Base-by-base conservation (phyloP, 495 filamentous ascomycete genomes). In the Aspergillus biplanus region DNA sequence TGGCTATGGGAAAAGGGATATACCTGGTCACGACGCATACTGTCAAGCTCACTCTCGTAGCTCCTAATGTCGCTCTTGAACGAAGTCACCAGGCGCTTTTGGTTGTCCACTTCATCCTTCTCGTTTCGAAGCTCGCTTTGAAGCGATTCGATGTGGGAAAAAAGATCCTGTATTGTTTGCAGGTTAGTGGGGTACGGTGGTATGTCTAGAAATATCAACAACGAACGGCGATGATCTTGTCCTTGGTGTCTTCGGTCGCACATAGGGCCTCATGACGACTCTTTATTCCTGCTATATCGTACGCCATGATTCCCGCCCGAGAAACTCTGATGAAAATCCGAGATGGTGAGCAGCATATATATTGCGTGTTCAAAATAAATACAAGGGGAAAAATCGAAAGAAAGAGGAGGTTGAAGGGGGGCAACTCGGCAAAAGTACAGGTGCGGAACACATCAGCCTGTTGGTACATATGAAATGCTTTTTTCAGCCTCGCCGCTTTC, bases 21-120 rank as follows among this genome's bases (percentile, higher is more conserved):
- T 61, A 70, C 68, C 56, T 67, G 50, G 46, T 61, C 62, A 5
- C 57, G 62, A 32, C 44, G 35, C 65, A 65, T 57, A n/a, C 60
- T 49, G 12, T 56, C 44, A 7, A 63, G 49, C 16, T 66, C 60
- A 53, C 5, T 16, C 33, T 57, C 21, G 12, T 54, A 53, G 21
- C 21, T 52, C 42, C 16, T 32, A 57, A 13, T 39, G 4, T 63
- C 61, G 4, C 62, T 50, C 42, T 44, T 58, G 49, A 46, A 56
- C n/a, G 52, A 35, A 15, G 33, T 8, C 27, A 44, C 52, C 8
- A 54, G 37, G 13, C 31, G 42, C 34, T 57, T 59, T 8, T 60
- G 47, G 21, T 62, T 34, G 16, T 67, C 53, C 7, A 56, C 27
- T 13, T 59, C 61, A n/a, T 64, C 34, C 27, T 63, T 62, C 32